Conservation (phyloP, 192 early-diverging fungal genomes). For the Podochytrium sp. region DNA sequence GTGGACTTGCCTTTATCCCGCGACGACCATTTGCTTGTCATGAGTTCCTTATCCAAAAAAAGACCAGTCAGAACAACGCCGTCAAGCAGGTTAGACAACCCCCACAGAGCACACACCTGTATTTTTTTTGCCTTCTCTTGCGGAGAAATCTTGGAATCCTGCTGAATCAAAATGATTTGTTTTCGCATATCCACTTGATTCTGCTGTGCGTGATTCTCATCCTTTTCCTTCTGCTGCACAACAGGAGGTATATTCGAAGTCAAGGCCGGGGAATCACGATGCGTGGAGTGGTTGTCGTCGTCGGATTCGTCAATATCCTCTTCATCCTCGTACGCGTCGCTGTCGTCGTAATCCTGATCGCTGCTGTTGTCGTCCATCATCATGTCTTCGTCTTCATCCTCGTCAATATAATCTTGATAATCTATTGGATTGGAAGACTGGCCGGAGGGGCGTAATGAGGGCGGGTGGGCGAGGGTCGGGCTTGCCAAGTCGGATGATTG, state of each 20-base stretch:
- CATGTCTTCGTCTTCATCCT: conserved; percentile 7
- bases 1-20: conserved; percentile 44
- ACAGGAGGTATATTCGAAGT: background rate
- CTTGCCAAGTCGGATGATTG: background rate
- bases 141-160: conserved; percentile 51
- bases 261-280: background rate
- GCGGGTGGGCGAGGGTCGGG: background rate
- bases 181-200: conserved; percentile 60
- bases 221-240: conserved; percentile 27
- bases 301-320: conserved; percentile 30
- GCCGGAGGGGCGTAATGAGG: background rate
- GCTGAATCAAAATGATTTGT: conserved; percentile 72
- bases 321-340: conserved; percentile 34
- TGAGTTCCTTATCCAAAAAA: conserved; percentile 59
- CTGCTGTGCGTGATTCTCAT: conserved; percentile 31
- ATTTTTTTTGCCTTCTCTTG: conserved; percentile 72
- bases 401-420: background rate
- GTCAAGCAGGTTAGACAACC: too few relatives aligned
- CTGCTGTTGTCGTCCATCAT: conserved; percentile 26
- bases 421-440: background rate
- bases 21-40: conserved; percentile 54
- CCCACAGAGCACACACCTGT: conserved; percentile 61
- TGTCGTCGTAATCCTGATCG: background rate
- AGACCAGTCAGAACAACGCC: conserved; percentile 9
- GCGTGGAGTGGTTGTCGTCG: background rate